Conservation (phyloP, 2,329 filamentous ascomycete genomes). For the Colletotrichum graminicola region DNA sequence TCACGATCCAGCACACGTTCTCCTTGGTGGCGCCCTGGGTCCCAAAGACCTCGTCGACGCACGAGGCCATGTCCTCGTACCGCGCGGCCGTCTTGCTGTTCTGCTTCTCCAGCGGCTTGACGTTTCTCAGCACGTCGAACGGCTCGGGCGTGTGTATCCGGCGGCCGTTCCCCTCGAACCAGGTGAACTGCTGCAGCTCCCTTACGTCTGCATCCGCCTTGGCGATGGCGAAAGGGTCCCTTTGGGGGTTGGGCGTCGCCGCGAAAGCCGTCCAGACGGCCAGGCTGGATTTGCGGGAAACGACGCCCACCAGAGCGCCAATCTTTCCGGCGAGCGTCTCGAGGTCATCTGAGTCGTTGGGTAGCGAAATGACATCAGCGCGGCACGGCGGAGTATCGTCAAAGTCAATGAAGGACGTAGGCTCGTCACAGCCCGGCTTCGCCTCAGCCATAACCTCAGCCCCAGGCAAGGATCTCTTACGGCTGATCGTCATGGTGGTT, state of each 20-base stretch:
- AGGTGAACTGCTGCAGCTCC: background rate
- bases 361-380: background rate
- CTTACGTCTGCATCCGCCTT: background rate
- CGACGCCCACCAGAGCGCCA: conserved; percentile 1
- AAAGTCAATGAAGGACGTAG: background rate
- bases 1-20: conserved; percentile 19
- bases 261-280: conserved; percentile 17
- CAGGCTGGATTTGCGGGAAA: conserved; percentile 3
- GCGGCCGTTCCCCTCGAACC: conserved; percentile 3
- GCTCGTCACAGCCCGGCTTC: background rate
- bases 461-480: background rate
- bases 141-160: background rate
- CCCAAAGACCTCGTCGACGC: conserved; percentile 13
- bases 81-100: conserved; percentile 10
- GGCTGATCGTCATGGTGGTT: background rate
- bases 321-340: background rate
- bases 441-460: background rate
- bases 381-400: background rate
- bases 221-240: conserved; percentile 13
- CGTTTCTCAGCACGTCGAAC: conserved; percentile 9
- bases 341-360: background rate
- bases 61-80: conserved; percentile 20
- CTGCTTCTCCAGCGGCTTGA: conserved; percentile 2
- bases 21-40: conserved; percentile 17
- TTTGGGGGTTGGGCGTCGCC: conserved; percentile 5